Conservation (phyloP, 73 alveolate genomes). For the Breviolum minutum region DNA sequence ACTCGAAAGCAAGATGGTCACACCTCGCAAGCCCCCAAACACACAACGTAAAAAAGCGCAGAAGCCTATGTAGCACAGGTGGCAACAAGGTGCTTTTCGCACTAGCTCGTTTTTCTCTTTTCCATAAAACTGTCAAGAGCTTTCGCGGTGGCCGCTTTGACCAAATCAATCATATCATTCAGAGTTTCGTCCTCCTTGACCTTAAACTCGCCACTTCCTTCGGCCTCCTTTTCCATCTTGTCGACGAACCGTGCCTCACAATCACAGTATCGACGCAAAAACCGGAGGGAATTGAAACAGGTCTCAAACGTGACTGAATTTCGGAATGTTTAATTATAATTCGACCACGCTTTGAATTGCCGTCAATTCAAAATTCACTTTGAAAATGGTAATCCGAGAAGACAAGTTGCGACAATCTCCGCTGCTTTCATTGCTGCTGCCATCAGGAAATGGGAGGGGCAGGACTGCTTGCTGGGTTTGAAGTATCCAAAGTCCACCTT, state of each 20-base stretch:
- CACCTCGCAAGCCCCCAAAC: slow-evolving; percentile 27
- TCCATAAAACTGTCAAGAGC: neutral
- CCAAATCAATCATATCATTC: neutral
- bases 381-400: no score
- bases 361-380: no score
- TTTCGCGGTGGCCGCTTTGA: neutral
- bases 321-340: no score
- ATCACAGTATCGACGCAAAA: neutral
- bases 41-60: neutral
- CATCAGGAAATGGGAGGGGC: neutral
- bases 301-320: no score
- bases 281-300: neutral
- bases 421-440: slow-evolving; percentile 34
- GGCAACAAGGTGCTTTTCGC: neutral
- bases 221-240: neutral
- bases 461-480: neutral
- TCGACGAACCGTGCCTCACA: neutral
- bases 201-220: neutral
- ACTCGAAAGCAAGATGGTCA: neutral
- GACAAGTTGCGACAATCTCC: neutral
- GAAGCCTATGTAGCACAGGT: neutral
- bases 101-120: neutral
- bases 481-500: slow-evolving; percentile 12
- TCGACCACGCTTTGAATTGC: no score
- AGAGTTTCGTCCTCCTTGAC: no score